phyloP scores from a whole-genome alignment of 305 asterid genomes.

The Withania somnifera region DNA sequence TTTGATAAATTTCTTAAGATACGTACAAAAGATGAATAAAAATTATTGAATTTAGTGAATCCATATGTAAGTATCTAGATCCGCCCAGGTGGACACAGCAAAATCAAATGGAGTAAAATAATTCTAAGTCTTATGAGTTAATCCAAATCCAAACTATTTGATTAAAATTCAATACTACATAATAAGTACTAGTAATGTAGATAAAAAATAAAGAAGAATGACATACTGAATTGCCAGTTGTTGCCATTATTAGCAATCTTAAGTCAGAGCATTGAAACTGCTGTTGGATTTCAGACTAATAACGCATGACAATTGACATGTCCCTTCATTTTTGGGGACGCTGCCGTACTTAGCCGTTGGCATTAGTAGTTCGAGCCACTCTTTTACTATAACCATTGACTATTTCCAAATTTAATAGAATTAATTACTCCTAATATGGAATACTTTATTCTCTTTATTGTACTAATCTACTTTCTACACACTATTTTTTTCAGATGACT shows the following conservation, averaged over 20 bases:
- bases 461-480: no score
- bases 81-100: no score
- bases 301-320: neutral
- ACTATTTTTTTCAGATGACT: no score
- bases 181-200: neutral
- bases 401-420: neutral
- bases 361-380: neutral
- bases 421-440: neutral
- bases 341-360: constrained; percentile 2
- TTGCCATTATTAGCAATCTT: neutral
- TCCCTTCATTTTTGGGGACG: no score
- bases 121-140: no score
- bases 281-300: neutral
- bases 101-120: no score
- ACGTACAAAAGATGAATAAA: no score
- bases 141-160: neutral
- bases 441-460: neutral
- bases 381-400: neutral
- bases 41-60: no score
- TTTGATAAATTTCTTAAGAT: no score
- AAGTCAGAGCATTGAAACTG: neutral
- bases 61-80: no score
- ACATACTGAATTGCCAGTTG: neutral
- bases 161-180: neutral
- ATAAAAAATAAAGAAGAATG: neutral